A percentile compares a stretch with the other conserved stretches of the same genome.
Conservation (phyloP, 2,329 filamentous ascomycete genomes). For the Boeremia exigua region DNA sequence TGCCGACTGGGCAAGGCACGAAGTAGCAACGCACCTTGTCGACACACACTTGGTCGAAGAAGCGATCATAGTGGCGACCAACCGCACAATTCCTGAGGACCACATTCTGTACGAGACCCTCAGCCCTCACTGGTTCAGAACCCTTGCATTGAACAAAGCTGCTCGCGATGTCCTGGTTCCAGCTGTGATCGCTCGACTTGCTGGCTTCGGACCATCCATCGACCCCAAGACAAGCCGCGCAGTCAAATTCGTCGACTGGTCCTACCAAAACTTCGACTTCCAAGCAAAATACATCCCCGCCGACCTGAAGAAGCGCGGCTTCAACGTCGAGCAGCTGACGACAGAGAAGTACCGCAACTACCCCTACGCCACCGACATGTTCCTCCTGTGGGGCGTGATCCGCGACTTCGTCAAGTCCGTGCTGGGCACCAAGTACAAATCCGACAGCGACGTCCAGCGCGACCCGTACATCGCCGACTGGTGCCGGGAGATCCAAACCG, state of each 20-base stretch:
- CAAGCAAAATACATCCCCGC: conserved; percentile 14
- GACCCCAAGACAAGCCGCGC: conserved; percentile 9
- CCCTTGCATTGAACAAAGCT: conserved; percentile 11
- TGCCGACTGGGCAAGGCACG: conserved; percentile 16
- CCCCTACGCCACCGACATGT: conserved; percentile 15
- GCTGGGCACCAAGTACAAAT: conserved; percentile 11
- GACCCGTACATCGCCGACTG: conserved; percentile 4
- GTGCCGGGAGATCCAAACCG: conserved; percentile 11
- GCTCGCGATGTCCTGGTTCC: conserved; percentile 10
- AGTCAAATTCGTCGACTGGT: conserved; percentile 4
- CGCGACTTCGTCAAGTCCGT: conserved; percentile 10
- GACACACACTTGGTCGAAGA: conserved; percentile 18
- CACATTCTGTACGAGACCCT: conserved; percentile 12
- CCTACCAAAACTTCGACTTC: conserved; percentile 15
- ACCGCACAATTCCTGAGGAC: conserved; percentile 14
- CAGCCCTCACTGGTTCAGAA: conserved; percentile 18
- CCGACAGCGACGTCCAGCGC: conserved; percentile 2
- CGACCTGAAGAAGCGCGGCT: conserved; percentile 13
- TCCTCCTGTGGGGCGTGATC: conserved; percentile 12
- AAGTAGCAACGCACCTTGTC: conserved; percentile 14
- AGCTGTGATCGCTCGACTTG: conserved; percentile 6
- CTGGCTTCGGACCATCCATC: conserved; percentile 10
- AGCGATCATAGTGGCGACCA: conserved; percentile 17
- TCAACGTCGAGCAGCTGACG: not conserved
- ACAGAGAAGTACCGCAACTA: conserved; percentile 15